A percentile compares a stretch with the other conserved stretches of the same genome.
Evolutionary conservation across 2,329 filamentous ascomycete species (phyloP).

Genomic region (Dendryphion nanum): DNA sequence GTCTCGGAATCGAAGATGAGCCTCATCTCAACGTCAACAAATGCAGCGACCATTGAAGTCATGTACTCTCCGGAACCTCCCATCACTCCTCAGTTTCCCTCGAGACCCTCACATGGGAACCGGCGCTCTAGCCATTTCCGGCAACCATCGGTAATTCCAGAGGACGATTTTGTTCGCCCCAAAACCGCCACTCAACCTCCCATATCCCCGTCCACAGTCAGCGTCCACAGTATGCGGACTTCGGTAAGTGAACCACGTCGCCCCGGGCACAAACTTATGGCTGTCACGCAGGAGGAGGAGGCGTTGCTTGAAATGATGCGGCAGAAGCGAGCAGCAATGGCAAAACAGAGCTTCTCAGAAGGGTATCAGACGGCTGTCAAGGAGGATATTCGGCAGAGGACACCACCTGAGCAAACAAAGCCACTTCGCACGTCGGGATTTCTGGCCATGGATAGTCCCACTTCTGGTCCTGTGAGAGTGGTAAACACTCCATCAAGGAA

Average conservation of each 20-base stretch:
- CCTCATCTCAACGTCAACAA: conserved; percentile 33
- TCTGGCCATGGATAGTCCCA: conserved; percentile 21
- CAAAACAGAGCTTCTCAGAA: conserved; percentile 40
- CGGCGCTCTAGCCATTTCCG: conserved; percentile 30
- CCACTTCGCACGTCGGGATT: conserved; percentile 25
- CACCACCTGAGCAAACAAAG: conserved; percentile 12
- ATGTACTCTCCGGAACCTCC: conserved; percentile 37
- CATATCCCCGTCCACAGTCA: conserved; percentile 25
- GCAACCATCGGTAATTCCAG: conserved; percentile 39
- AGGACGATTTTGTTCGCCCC: conserved; percentile 32
- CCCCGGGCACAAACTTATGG: conserved; percentile 42
- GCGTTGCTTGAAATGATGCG: conserved; percentile 51
- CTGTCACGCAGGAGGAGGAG: conserved; percentile 51
- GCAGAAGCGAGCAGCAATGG: conserved; percentile 48
- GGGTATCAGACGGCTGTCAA: conserved; percentile 38
- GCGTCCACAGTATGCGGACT: conserved; percentile 29
- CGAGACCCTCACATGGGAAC: conserved; percentile 13
- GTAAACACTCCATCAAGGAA: conserved; percentile 13
- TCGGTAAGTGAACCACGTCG: conserved; percentile 33
- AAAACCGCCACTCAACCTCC: conserved; percentile 22
- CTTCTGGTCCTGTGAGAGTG: conserved; percentile 16
- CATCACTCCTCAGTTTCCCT: conserved; percentile 16
- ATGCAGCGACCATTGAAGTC: conserved; percentile 39
- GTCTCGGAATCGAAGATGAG: conserved; percentile 33
- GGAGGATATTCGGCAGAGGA: conserved; percentile 22